phyloP scores from a whole-genome alignment of 2,329 filamentous ascomycete species.

The Talaromyces sp. region DNA sequence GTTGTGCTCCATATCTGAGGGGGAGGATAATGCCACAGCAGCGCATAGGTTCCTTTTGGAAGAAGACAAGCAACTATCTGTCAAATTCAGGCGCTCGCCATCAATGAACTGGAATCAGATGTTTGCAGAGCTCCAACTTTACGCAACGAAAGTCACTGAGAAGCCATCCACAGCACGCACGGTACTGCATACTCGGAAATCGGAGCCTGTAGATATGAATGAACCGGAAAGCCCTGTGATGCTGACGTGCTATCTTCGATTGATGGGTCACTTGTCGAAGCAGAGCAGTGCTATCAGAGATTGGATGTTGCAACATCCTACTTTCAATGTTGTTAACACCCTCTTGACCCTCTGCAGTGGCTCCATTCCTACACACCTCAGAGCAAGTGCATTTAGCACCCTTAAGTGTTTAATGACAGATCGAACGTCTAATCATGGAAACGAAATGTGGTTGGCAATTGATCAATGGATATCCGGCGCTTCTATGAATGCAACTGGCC shows the following conservation, averaged over 20 bases:
- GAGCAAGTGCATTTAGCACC: conserved; percentile 77
- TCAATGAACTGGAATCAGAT: conserved; percentile 92
- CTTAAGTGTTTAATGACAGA: conserved; percentile 69
- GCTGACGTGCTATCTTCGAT: conserved; percentile 85
- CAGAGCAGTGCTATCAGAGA: conserved; percentile 67
- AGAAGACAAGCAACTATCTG: conserved; percentile 66
- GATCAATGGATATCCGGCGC: conserved; percentile 71
- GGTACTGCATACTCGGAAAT: conserved; percentile 54
- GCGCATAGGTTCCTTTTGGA: conserved; percentile 88
- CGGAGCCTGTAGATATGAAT: conserved; percentile 63
- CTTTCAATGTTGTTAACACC: conserved; percentile 64
- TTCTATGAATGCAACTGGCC: conserved; percentile 28
- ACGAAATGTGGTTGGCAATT: conserved; percentile 71
- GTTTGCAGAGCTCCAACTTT: conserved; percentile 81
- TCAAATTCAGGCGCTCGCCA: conserved; percentile 73
- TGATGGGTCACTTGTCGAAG: conserved; percentile 74
- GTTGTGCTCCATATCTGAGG: conserved; percentile 79
- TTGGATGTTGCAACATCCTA: conserved; percentile 64
- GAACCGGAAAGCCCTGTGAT: conserved; percentile 95
- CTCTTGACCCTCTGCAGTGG: conserved; percentile 75
- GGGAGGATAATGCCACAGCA: conserved; percentile 72
- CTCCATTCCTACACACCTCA: conserved; percentile 67
- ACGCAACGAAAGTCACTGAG: conserved; percentile 71
- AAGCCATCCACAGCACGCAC: conserved; percentile 55
- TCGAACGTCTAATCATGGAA: conserved; percentile 62